A percentile compares a stretch with the other conserved stretches of the same genome.
Evolutionary conservation across 129 eudicot genomes (phyloP).

Genomic region (Escallonia rubra): DNA sequence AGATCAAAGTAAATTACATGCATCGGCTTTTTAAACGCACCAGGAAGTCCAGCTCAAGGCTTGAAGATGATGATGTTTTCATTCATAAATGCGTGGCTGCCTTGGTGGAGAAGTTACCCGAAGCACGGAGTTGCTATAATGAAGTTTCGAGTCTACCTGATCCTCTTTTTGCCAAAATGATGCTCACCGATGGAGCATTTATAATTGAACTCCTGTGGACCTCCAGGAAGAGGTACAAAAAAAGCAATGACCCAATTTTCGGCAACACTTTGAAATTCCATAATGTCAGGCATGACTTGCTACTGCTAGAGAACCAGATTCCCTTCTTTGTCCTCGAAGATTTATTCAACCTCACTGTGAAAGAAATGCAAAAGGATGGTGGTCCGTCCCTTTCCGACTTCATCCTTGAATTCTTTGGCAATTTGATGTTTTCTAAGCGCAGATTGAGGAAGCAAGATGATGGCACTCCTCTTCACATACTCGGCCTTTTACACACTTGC

Average conservation of each 20-base stretch:
- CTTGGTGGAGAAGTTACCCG: not conserved
- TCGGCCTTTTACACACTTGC: slow-evolving; percentile 10
- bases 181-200: slow-evolving; percentile 24
- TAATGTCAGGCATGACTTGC: slow-evolving; percentile 4
- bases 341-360: slow-evolving; percentile 10
- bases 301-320: slow-evolving; percentile 24
- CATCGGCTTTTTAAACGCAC: slow-evolving; percentile 4
- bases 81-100: not conserved
- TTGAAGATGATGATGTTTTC: not conserved
- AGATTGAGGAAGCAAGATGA: no score
- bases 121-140: not conserved
- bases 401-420: not conserved
- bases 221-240: not conserved
- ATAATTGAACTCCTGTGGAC: not conserved
- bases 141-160: not conserved
- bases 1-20: slow-evolving; percentile 3
- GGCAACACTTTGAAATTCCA: not conserved
- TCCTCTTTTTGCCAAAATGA: slow-evolving; percentile 12
- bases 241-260: not conserved
- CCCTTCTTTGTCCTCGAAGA: slow-evolving; percentile 23
- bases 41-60: not conserved
- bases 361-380: not conserved
- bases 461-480: slow-evolving; percentile 2
- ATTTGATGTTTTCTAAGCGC: not conserved
- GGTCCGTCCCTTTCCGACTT: not conserved